Conservation (phyloP, 257 asterid species). For the Cordia subcordata region DNA sequence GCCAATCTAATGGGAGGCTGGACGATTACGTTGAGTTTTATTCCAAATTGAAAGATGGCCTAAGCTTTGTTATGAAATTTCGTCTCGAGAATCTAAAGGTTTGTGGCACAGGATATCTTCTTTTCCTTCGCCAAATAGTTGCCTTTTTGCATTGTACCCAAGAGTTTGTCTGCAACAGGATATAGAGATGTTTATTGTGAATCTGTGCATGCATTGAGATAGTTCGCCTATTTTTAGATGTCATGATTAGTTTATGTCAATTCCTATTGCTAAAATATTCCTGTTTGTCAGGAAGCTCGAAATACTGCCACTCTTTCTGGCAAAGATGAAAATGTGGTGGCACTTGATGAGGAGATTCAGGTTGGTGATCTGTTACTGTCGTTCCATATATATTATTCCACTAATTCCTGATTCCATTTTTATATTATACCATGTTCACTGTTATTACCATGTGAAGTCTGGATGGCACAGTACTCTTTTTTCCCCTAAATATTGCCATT, state of each 20-base stretch:
- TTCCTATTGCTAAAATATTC: neutral
- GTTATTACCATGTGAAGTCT: no score
- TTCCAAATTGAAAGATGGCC: conserved; percentile 43
- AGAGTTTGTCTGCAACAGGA: neutral
- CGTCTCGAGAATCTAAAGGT: conserved; percentile 57
- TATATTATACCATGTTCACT: no score
- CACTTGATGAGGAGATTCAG: conserved; percentile 46
- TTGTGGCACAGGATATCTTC: conserved; percentile 3
- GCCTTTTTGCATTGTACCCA: neutral
- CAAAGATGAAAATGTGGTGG: conserved; percentile 27
- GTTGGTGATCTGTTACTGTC: conserved; percentile 25
- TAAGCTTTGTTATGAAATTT: conserved; percentile 34
- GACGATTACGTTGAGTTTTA: conserved; percentile 52
- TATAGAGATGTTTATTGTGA: neutral
- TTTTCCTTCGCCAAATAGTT: neutral
- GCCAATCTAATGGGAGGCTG: conserved; percentile 40
- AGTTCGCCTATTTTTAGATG: neutral
- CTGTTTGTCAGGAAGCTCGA: conserved; percentile 33
- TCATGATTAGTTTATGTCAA: neutral
- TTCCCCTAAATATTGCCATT: no score
- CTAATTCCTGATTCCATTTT: neutral
- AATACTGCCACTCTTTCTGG: conserved; percentile 20
- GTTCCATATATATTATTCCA: neutral
- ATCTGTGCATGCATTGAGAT: neutral
- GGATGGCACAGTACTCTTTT: no score